Evolutionary conservation across 441 rosid species (phyloP), one percentile per base, ranked within the genome.

Genomic region (Gossypium lobatum): DNA sequence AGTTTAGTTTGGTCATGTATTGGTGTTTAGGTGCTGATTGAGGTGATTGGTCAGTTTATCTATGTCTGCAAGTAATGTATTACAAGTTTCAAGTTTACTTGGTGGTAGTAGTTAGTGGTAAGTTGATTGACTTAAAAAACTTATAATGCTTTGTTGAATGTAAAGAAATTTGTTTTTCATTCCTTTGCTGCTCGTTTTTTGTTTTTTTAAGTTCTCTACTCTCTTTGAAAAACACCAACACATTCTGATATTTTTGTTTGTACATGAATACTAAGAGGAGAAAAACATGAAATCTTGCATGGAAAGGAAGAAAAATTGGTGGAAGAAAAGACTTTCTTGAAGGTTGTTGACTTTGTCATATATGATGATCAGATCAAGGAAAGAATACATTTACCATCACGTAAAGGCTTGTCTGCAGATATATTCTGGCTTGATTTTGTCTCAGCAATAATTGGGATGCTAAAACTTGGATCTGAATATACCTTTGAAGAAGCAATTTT

Each of bases 371-470:
- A 50, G 64, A 68, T 53, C 54, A 64, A 71, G 69, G 73, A 13
- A 66, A 70, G 21, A 39, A 55, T 70, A 58, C 81, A 68, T 86
- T 25, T 37, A 93, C 96, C 88, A 83, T 86, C 84, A 63, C 90
- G 89, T 70, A 89, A 75, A 75, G 88, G 84, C 80, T 85, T 86
- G 67, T 80, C 79, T 45, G 71, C 50, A 6, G 73, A 20, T 70
- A 77, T 48, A 68, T 42, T 77, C 53, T 71, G 68, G 76, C 77
- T 74, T 42, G 72, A 72, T 59, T 76, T 73, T 57, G 28, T 76
- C 78, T 34, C 63, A 62, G 34, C 39, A 9, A 66, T 21, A 54
- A 4, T 39, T 73, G 83, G 72, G 75, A 58, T 82, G 80, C 74
- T 72, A 34, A 58, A 76, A 23, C 69, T 77, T 74, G 81, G 70